Evolutionary conservation across 176 grass and related monocot species (phyloP).

Genomic region (Zea luxurians): DNA sequence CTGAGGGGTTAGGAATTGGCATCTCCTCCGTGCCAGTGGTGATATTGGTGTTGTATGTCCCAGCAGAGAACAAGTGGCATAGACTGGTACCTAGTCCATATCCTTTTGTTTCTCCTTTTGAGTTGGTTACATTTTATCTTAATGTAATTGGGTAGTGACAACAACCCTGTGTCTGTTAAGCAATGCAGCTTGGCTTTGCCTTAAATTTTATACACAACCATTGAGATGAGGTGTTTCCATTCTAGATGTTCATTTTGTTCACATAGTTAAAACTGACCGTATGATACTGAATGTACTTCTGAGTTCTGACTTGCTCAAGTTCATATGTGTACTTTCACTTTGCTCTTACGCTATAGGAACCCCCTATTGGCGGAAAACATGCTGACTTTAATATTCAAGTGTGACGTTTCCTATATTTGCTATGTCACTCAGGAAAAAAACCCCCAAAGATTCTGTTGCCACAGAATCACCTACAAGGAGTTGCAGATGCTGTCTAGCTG

Average conservation of each 20-base stretch:
- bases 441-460: background rate
- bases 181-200: slow-evolving; percentile 38
- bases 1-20: slow-evolving; percentile 25
- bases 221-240: slow-evolving; percentile 32
- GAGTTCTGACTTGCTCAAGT: slow-evolving; percentile 19
- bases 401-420: background rate
- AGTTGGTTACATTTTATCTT: slow-evolving; percentile 42
- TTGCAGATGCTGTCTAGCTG: background rate
- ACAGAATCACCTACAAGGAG: background rate
- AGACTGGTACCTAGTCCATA: slow-evolving; percentile 51
- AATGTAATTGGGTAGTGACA: slow-evolving; percentile 43
- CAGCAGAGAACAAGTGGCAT: slow-evolving; percentile 46
- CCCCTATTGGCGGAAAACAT: background rate
- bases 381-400: slow-evolving; percentile 6
- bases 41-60: slow-evolving; percentile 40
- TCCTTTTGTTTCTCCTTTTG: slow-evolving; percentile 45
- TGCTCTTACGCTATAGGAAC: slow-evolving; percentile 22
- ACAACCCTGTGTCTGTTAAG: slow-evolving; percentile 35
- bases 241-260: slow-evolving; percentile 33
- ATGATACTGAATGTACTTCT: slow-evolving; percentile 10
- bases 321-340: background rate
- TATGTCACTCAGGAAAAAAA: background rate
- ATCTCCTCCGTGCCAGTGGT: slow-evolving; percentile 23
- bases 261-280: background rate
- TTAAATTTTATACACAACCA: slow-evolving; percentile 27